Percentiles rank a stretch among this genome's conserved stretches.
Conservation (phyloP, 176 grass and related monocot genomes). For the Secale cereale region DNA sequence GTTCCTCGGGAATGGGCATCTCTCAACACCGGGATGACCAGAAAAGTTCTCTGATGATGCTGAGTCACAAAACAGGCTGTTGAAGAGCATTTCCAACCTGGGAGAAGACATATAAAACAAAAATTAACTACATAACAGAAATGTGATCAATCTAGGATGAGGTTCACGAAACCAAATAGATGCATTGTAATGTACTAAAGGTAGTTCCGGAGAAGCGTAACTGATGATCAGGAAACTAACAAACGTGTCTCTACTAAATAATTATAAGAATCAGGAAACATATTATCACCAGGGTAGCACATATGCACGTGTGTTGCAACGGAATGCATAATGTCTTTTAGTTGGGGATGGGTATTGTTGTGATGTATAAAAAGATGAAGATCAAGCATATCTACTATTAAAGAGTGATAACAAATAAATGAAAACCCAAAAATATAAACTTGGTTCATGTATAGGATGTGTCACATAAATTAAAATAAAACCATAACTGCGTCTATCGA, state of each 20-base stretch:
- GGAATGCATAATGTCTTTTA: too few species aligned
- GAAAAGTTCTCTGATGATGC: constrained; percentile 41
- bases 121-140: not conserved
- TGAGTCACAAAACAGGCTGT: constrained; percentile 45
- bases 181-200: not conserved
- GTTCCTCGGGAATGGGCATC: constrained; percentile 77
- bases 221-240: not conserved
- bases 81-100: constrained; percentile 68
- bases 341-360: too few species aligned
- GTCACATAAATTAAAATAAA: too few species aligned
- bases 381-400: too few species aligned
- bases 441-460: too few species aligned
- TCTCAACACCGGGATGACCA: constrained; percentile 48
- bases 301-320: too few species aligned
- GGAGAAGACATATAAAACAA: constrained; percentile 8
- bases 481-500: too few species aligned
- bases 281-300: not conserved
- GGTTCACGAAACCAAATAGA: too few species aligned
- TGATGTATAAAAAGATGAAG: too few species aligned
- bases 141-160: too few species aligned
- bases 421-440: too few species aligned
- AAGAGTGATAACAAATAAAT: too few species aligned
- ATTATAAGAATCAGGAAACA: not conserved
- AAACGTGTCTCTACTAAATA: not conserved
- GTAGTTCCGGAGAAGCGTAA: not conserved